These are phyloP conservation scores for Nitzschia palea DNA, from an alignment of 108 stramenopile species.

Conservation along the genomic window DNA sequence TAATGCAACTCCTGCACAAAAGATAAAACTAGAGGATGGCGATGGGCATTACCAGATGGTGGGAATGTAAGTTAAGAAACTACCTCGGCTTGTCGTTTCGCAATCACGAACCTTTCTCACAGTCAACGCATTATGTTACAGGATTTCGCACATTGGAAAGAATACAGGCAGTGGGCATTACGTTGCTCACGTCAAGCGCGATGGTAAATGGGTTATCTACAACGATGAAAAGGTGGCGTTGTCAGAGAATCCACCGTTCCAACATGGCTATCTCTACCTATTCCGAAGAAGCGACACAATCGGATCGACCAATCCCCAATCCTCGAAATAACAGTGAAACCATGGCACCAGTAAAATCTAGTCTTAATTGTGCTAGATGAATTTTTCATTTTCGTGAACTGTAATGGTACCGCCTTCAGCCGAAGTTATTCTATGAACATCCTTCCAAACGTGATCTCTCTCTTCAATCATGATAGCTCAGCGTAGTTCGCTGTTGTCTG, in stretches of 20 bases:
- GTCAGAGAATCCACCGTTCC: slow-evolving; percentile 82
- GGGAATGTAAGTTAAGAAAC: slow-evolving; percentile 52
- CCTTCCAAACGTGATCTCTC: too few species aligned
- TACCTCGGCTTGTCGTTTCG: background rate
- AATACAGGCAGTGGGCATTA: slow-evolving; percentile 98
- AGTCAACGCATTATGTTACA: background rate
- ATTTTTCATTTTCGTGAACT: too few species aligned
- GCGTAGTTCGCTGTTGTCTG: too few species aligned
- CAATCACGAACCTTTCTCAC: background rate
- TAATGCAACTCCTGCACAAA: slow-evolving; percentile 19
- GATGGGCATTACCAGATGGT: slow-evolving; percentile 88
- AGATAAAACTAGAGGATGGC: slow-evolving; percentile 70
- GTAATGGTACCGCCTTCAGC: too few species aligned
- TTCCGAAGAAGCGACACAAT: slow-evolving; percentile 66
- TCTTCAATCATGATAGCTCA: too few species aligned
- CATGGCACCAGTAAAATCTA: too few species aligned
- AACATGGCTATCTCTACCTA: slow-evolving; percentile 91
- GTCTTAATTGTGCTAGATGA: too few species aligned
- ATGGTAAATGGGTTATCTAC: slow-evolving; percentile 94
- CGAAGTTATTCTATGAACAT: too few species aligned
- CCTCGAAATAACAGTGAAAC: too few species aligned
- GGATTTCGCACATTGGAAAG: slow-evolving; percentile 96
- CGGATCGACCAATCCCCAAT: slow-evolving; percentile 13
- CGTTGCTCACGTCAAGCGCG: slow-evolving; percentile 93
- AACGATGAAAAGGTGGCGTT: slow-evolving; percentile 97